Conservation (phyloP, 805 yeast species). For the Kluyveromyces wickerhamii region DNA sequence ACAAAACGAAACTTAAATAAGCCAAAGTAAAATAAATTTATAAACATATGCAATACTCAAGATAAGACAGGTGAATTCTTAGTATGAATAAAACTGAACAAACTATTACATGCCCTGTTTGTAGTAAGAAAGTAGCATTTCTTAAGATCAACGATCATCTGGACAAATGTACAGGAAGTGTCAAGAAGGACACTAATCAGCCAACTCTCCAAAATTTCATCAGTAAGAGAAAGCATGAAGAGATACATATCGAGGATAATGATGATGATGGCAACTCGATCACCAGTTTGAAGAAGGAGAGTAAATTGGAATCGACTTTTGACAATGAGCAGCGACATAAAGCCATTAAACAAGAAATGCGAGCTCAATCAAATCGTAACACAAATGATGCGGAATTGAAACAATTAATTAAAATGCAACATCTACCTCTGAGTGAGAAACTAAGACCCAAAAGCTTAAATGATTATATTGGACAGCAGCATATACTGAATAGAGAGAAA, state of each 20-base stretch:
- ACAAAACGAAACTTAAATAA: too few species aligned
- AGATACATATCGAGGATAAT: slow-evolving; percentile 4
- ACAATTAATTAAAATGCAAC: slow-evolving; percentile 23
- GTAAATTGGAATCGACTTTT: background rate
- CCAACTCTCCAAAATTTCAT: slow-evolving; percentile 17
- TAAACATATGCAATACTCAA: too few species aligned
- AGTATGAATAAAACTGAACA: slow-evolving; percentile 14
- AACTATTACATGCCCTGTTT: slow-evolving; percentile 27
- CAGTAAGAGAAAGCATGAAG: slow-evolving; percentile 8
- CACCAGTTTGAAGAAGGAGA: background rate
- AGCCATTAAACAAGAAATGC: too few species aligned
- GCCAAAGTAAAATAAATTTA: too few species aligned
- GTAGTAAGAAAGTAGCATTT: slow-evolving; percentile 21
- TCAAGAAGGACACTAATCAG: slow-evolving; percentile 8
- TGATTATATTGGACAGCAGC: slow-evolving; percentile 80
- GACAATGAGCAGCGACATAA: too few species aligned
- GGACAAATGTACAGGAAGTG: slow-evolving; percentile 19
- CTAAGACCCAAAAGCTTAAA: slow-evolving; percentile 67
- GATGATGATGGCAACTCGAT: slow-evolving; percentile 8
- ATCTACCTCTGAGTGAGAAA: slow-evolving; percentile 59
- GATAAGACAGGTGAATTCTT: too few species aligned
- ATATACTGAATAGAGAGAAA: slow-evolving; percentile 50
- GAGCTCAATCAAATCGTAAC: background rate
- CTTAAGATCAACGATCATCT: slow-evolving; percentile 24
- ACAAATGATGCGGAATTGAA: slow-evolving; percentile 11